Conservation (phyloP, 768 basidiomycete genomes). For the Trametes coccinea region DNA sequence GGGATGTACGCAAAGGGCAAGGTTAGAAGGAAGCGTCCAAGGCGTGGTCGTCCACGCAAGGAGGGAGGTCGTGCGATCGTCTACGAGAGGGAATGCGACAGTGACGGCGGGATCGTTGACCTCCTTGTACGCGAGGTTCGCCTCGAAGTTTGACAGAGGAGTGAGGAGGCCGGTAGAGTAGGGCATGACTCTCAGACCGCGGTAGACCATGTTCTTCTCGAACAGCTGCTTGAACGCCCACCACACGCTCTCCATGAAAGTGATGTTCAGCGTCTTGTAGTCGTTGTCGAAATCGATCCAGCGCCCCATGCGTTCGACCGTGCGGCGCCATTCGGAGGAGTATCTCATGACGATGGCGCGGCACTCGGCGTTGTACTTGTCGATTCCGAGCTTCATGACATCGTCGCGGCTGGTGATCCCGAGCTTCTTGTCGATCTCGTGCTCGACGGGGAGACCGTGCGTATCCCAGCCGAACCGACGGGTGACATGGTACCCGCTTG, state of each 20-base stretch:
- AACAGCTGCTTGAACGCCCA: constrained; percentile 97
- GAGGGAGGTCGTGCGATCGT: constrained; percentile 87
- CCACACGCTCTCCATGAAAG: constrained; percentile 99
- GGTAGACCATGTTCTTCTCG: constrained; percentile 89
- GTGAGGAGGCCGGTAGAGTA: constrained; percentile 97
- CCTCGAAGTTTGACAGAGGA: constrained; percentile 96
- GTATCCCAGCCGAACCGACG: constrained; percentile 99
- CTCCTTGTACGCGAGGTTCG: constrained; percentile 88
- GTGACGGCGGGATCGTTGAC: constrained; percentile 95
- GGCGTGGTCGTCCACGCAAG: constrained; percentile 99
- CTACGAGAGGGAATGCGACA: constrained; percentile 88
- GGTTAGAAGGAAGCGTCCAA: constrained; percentile 96
- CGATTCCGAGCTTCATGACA: constrained; percentile 94
- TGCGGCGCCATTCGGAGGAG: constrained; percentile 88
- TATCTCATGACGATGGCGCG: constrained; percentile 97
- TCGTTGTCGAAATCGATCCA: constrained; percentile 99
- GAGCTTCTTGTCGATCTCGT: constrained; percentile 97
- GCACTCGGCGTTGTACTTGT: constrained; percentile 96
- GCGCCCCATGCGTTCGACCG: constrained; percentile 96
- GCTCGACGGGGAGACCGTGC: constrained; percentile 97
- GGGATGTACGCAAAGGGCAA: constrained; percentile 94
- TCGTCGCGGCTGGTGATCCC: constrained; percentile 91
- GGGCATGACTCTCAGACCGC: constrained; percentile 94
- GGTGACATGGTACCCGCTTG: constrained; percentile 88
- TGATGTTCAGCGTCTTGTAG: constrained; percentile 93